These are phyloP conservation scores for Termitomyces sp. DNA, from an alignment of 768 basidiomycete species.

Conservation along the genomic window DNA sequence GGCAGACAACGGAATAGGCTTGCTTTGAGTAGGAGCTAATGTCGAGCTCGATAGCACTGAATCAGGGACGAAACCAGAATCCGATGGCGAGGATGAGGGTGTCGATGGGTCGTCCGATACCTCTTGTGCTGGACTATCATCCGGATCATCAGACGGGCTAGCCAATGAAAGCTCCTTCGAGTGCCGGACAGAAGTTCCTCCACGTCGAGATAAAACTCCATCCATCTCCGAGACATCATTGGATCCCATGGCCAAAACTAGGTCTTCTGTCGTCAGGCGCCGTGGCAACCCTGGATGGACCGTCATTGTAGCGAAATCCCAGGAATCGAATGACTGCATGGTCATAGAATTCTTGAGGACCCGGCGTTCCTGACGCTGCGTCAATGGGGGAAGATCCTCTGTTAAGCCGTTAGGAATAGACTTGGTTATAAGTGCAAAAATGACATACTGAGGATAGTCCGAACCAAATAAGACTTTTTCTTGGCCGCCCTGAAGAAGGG, in stretches of 20 bases:
- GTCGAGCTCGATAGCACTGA: slow-evolving; percentile 12
- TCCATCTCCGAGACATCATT: slow-evolving; percentile 35
- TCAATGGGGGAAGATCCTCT: slow-evolving; percentile 70
- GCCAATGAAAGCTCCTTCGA: background rate
- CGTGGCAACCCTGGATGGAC: slow-evolving; percentile 32
- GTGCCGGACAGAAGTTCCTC: background rate
- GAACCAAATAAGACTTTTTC: slow-evolving; percentile 74
- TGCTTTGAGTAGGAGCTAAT: slow-evolving; percentile 14
- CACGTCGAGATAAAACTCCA: slow-evolving; percentile 16
- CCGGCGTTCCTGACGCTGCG: slow-evolving; percentile 68
- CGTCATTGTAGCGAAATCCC: slow-evolving; percentile 68
- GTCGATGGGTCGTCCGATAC: slow-evolving; percentile 7
- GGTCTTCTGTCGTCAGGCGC: slow-evolving; percentile 18
- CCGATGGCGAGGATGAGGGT: slow-evolving; percentile 19
- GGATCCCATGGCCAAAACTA: slow-evolving; percentile 17
- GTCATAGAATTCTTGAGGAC: slow-evolving; percentile 28
- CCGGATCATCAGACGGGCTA: background rate
- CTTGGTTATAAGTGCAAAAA: background rate
- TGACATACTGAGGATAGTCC: slow-evolving; percentile 59
- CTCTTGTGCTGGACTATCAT: slow-evolving; percentile 1
- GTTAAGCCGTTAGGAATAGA: background rate
- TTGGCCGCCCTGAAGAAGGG: slow-evolving; percentile 78
- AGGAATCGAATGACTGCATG: slow-evolving; percentile 63
- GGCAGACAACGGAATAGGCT: slow-evolving; percentile 1
- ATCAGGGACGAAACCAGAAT: slow-evolving; percentile 7